phyloP scores from a whole-genome alignment of 2,329 filamentous ascomycete species.

The Acrodontium crateriforme region DNA sequence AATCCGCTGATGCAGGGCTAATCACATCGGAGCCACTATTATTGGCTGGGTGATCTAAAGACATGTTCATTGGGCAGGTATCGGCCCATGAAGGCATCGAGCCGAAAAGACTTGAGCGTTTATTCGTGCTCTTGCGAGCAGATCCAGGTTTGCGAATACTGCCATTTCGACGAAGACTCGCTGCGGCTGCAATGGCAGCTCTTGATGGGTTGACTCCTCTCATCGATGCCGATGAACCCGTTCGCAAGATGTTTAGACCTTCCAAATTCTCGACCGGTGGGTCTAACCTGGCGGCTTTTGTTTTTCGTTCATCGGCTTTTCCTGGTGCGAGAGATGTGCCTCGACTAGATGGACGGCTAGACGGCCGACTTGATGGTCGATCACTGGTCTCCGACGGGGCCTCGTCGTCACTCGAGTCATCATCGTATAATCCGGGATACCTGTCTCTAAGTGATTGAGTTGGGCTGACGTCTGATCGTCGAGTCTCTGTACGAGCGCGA shows the following conservation, averaged over 20 bases:
- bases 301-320: slow-evolving; percentile 14
- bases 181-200: slow-evolving; percentile 21
- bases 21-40: slow-evolving; percentile 1
- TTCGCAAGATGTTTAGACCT: slow-evolving; percentile 19
- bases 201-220: slow-evolving; percentile 19
- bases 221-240: slow-evolving; percentile 19
- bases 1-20: background rate
- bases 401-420: slow-evolving; percentile 22
- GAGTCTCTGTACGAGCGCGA: slow-evolving; percentile 33
- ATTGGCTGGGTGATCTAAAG: too few relatives aligned
- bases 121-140: slow-evolving; percentile 9
- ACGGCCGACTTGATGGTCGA: slow-evolving; percentile 13
- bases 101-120: too few relatives aligned
- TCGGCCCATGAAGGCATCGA: too few relatives aligned
- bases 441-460: slow-evolving; percentile 24
- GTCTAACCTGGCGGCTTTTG: slow-evolving; percentile 21
- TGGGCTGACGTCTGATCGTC: slow-evolving; percentile 21
- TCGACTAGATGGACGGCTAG: background rate
- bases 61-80: slow-evolving; percentile 17
- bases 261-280: slow-evolving; percentile 22
- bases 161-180: slow-evolving; percentile 20
- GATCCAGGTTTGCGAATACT: slow-evolving; percentile 16
- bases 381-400: slow-evolving; percentile 14
- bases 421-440: slow-evolving; percentile 33
- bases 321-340: slow-evolving; percentile 19